These are phyloP conservation scores for Metschnikowia dekortorum DNA, from an alignment of 805 yeast genomes.

Conservation along the genomic window DNA sequence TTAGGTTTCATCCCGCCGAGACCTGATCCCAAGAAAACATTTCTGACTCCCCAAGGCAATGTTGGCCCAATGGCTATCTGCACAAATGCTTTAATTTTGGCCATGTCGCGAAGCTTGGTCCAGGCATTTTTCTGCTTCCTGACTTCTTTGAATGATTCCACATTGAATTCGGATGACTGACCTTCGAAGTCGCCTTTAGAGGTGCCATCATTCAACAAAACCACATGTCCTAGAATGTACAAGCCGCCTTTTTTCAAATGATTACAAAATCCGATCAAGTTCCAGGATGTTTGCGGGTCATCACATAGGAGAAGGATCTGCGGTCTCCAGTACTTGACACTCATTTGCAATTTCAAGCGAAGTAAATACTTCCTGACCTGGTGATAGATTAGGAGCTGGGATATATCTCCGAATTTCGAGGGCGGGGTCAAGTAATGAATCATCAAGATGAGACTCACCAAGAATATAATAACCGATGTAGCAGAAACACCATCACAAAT, in stretches of 20 bases:
- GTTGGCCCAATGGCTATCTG: constrained; percentile 87
- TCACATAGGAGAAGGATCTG: constrained; percentile 86
- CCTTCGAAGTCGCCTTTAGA: constrained; percentile 2
- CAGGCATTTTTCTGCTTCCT: constrained; percentile 74
- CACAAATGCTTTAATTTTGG: constrained; percentile 85
- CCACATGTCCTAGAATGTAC: constrained; percentile 88
- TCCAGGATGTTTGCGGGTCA: constrained; percentile 90
- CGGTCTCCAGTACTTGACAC: constrained; percentile 98
- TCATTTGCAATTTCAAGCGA: constrained; percentile 75
- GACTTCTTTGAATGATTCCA: constrained; percentile 58
- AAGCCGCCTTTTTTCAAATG: constrained; percentile 94
- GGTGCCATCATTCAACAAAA: constrained; percentile 48
- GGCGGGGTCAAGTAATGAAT: constrained; percentile 94
- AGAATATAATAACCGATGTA: constrained; percentile 60
- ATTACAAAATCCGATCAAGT: constrained; percentile 86
- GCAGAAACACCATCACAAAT: constrained; percentile 93
- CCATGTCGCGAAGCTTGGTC: constrained; percentile 73
- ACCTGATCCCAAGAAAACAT: constrained; percentile 88
- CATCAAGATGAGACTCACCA: constrained; percentile 61
- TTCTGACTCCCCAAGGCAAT: constrained; percentile 92
- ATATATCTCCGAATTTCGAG: constrained; percentile 96
- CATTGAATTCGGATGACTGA: constrained; percentile 25
- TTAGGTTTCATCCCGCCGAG: constrained; percentile 99
- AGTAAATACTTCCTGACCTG: constrained; percentile 90
- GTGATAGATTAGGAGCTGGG: constrained; percentile 91